Conservation (phyloP, 2,329 filamentous ascomycete genomes). For the Albifimbria verrucaria region DNA sequence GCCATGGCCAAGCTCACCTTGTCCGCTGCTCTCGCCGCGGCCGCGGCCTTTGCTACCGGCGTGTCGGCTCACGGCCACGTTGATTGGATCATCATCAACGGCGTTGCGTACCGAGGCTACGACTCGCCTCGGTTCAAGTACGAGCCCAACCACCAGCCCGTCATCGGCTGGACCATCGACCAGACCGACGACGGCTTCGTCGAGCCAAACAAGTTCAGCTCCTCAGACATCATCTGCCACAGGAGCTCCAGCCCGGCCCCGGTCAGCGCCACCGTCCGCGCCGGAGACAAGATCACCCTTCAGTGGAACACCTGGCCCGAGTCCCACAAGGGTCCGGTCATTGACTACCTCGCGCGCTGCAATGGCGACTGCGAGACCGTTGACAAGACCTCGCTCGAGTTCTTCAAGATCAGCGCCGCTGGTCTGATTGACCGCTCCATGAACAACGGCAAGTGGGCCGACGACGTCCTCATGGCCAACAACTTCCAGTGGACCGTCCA, state of each 20-base stretch:
- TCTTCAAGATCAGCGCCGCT: conserved; percentile 44
- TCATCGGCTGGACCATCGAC: conserved; percentile 37
- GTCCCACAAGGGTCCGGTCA: conserved; percentile 44
- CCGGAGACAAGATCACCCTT: conserved; percentile 42
- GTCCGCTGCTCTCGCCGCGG: not conserved
- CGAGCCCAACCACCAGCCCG: conserved; percentile 29
- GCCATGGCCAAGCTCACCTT: not conserved
- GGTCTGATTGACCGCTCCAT: conserved; percentile 32
- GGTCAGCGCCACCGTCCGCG: conserved; percentile 36
- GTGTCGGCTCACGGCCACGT: conserved; percentile 37
- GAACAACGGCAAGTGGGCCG: conserved; percentile 34
- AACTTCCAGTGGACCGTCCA: conserved; percentile 49
- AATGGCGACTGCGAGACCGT: conserved; percentile 38
- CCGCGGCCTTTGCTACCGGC: not conserved
- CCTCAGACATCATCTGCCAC: conserved; percentile 48
- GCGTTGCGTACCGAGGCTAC: conserved; percentile 39
- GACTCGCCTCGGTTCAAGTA: conserved; percentile 33
- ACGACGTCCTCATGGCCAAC: conserved; percentile 43
- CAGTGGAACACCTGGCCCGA: conserved; percentile 48
- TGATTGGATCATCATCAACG: conserved; percentile 38
- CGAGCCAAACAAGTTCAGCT: conserved; percentile 38
- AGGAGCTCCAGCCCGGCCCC: conserved; percentile 35
- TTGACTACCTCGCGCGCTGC: conserved; percentile 43
- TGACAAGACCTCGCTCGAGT: conserved; percentile 39
- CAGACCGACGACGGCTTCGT: conserved; percentile 45